A percentile compares a stretch with the other conserved stretches of the same genome.
Evolutionary conservation across 768 basidiomycete species (phyloP).

Genomic region (Russula sp.): DNA sequence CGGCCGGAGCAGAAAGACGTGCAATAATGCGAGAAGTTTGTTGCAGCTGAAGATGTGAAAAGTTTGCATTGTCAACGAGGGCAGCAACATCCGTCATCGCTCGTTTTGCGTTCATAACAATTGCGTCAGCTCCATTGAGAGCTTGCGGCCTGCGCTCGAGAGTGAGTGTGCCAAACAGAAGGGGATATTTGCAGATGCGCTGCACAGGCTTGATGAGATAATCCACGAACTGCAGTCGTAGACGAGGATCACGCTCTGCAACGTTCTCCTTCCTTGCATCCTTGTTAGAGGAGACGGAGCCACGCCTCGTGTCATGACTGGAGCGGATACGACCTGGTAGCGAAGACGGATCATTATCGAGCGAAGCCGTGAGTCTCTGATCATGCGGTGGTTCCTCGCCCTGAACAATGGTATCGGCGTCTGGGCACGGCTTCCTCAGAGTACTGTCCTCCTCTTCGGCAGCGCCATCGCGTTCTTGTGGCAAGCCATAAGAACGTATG

Average conservation of each 20-base stretch:
- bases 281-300: neutral
- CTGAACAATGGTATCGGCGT: neutral
- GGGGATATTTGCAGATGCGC: conserved; percentile 90
- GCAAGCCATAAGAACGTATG: neutral
- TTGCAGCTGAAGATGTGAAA: conserved; percentile 8
- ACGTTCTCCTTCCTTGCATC: conserved; percentile 7
- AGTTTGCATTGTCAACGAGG: conserved; percentile 19
- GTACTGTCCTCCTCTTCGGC: neutral
- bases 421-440: neutral
- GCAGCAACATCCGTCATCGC: conserved; percentile 20
- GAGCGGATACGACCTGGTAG: neutral
- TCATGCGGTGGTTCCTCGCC: neutral
- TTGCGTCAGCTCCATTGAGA: conserved; percentile 1
- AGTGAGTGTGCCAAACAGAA: conserved; percentile 71
- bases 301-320: neutral
- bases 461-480: neutral
- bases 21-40: conserved; percentile 25
- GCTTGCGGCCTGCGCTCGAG: neutral
- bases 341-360: neutral
- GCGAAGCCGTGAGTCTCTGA: neutral
- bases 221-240: conserved; percentile 63
- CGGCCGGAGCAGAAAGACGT: conserved; percentile 28
- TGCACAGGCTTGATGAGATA: conserved; percentile 98
- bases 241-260: conserved; percentile 10
- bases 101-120: conserved; percentile 14